phyloP scores from a whole-genome alignment of 2,329 filamentous ascomycete genomes.

The Alternaria incomplexa region DNA sequence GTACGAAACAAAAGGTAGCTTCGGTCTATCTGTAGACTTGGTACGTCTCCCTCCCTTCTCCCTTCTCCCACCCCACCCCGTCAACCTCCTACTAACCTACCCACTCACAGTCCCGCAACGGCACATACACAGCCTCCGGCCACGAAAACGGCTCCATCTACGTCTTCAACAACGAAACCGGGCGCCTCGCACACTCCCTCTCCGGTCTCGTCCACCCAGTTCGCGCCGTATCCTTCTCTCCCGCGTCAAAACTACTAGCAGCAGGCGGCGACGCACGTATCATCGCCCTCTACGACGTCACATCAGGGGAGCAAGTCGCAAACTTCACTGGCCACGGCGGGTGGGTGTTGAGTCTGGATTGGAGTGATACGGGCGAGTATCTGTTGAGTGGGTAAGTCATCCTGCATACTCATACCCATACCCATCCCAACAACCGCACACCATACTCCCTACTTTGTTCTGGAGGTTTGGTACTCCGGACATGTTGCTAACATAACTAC shows the following conservation, averaged over 20 bases:
- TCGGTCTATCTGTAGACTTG: constrained; percentile 86
- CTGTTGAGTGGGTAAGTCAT: constrained; percentile 73
- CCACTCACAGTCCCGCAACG: constrained; percentile 66
- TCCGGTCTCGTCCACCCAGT: constrained; percentile 87
- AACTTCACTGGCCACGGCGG: constrained; percentile 80
- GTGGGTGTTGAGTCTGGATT: constrained; percentile 91
- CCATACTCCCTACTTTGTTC: too few relatives aligned
- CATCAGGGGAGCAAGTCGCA: constrained; percentile 89
- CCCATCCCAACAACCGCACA: too few relatives aligned
- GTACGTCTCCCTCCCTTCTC: constrained; percentile 46
- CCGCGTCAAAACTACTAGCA: constrained; percentile 80
- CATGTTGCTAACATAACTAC: too few relatives aligned
- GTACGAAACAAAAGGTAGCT: constrained; percentile 92
- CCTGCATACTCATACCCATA: not conserved
- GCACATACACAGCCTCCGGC: constrained; percentile 85
- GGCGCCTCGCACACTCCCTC: constrained; percentile 82
- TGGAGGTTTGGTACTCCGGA: too few relatives aligned
- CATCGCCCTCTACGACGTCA: constrained; percentile 90
- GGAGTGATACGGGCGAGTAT: constrained; percentile 92
- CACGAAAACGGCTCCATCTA: constrained; percentile 93
- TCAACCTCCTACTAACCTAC: not conserved
- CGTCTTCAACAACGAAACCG: constrained; percentile 92
- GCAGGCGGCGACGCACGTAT: constrained; percentile 88
- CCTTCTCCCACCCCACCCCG: not conserved
- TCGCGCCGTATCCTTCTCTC: constrained; percentile 85